Base-by-base conservation (phyloP, 768 basidiomycete genomes). In the Macrolepiota albuminosa region DNA sequence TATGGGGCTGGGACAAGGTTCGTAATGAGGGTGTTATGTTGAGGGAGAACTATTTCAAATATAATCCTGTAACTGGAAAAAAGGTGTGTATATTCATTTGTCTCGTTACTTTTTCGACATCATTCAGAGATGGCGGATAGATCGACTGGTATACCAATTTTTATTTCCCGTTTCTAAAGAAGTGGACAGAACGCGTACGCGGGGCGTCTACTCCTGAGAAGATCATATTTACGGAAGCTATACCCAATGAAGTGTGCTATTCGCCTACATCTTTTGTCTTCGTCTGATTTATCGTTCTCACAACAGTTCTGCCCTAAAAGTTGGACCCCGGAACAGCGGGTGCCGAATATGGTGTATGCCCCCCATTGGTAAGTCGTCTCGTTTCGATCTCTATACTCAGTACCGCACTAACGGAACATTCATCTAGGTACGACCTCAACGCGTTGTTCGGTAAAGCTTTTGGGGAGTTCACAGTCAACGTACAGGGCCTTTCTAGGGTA, bases 401-500 rank as follows among this genome's bases (percentile, higher is more conserved):
- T 14, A 16, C 18, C 1, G 4, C 11, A 16, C 42, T 14, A 26
- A 42, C 33, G 21, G 2, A 7, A 6, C 2, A 14, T 26, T 11
- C 6, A 6, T 52, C 21, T 24, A 93, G 91, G 91, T 98, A 99
- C 64, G 96, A 98, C 69, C 81, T 99, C 7, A 88, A 95, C 57
- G 84, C 87, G 7, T 77, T 99, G 7, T 98, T 98, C 73, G 72
- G 75, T 29, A 97, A 97, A 71, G 81, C 83, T 2, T 93, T 93
- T 62, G 87, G 91, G 0, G 83, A 90, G 66, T 90, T 98, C 71
- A 86, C 86, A 0, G 91, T 93, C 46, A 96, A 98, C 68, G 95
- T 98, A 0, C 96, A 98, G 76, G 94, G 90, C 0, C 73, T 98
- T 14, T 89, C 96, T 0, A 78, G 90, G 71, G 95, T 95, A 68